Evolutionary conservation across 352 stramenopile species (phyloP).

Genomic region (Phytophthora pisi): DNA sequence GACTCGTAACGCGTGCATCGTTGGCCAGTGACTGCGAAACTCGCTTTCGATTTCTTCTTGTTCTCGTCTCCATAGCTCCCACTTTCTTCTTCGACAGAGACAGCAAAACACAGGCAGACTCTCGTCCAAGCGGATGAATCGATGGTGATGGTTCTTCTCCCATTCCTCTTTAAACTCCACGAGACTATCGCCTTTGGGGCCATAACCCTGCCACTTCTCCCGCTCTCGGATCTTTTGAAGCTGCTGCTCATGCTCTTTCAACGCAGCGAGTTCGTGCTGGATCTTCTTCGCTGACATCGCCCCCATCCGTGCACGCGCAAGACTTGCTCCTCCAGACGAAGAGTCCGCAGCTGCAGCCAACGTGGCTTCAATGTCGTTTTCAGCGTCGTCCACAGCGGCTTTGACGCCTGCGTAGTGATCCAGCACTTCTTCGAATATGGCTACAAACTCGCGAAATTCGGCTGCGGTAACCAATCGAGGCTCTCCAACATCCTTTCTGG

Average conservation of each 20-base stretch:
- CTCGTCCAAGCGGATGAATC: slow-evolving; percentile 47
- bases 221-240: slow-evolving; percentile 32
- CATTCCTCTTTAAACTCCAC: slow-evolving; percentile 58
- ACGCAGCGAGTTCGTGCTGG: slow-evolving; percentile 49
- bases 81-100: slow-evolving; percentile 64
- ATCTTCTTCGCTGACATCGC: slow-evolving; percentile 67
- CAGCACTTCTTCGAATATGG: slow-evolving; percentile 62
- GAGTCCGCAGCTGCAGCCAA: slow-evolving; percentile 32
- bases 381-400: slow-evolving; percentile 54
- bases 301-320: slow-evolving; percentile 45
- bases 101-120: slow-evolving; percentile 57
- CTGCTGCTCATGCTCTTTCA: slow-evolving; percentile 49
- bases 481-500: slow-evolving; percentile 15
- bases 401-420: slow-evolving; percentile 54
- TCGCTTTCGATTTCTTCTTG: slow-evolving; percentile 58
- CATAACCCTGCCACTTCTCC: slow-evolving; percentile 28
- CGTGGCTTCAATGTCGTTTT: slow-evolving; percentile 59
- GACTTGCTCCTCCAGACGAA: slow-evolving; percentile 29
- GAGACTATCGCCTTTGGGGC: slow-evolving; percentile 19
- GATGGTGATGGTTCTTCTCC: slow-evolving; percentile 76
- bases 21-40: slow-evolving; percentile 45
- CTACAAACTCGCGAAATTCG: slow-evolving; percentile 62
- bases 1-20: slow-evolving; percentile 34
- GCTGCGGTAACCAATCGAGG: slow-evolving; percentile 28
- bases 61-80: slow-evolving; percentile 54